Evolutionary conservation across 176 grass and related monocot genomes (phyloP), one percentile per base, ranked within the genome.

Genomic region (Carex scoparia): DNA sequence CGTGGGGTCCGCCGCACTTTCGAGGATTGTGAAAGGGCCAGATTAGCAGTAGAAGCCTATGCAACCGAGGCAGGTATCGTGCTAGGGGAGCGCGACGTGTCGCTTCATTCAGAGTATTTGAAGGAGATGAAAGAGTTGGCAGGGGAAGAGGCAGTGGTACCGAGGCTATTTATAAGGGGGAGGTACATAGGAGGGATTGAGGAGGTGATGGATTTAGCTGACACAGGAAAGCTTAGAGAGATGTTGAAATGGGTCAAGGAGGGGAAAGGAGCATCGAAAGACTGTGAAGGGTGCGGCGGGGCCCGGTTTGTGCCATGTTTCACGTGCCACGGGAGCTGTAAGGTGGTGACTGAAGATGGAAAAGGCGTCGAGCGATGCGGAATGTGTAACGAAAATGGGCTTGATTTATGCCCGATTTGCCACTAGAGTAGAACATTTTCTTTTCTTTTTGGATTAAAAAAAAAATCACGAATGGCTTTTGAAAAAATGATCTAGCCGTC

Each of bases 321-420:
- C 86, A 88, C 90, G 80, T 95, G 96, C 85, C 90, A 90, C 10
- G 93, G 96, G 53, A 93, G 96, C 84, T 84, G 95, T 88, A 98
- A 89, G 89, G 88, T 90, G 59, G 60, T 90, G 46, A 69, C 40
- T 15, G 64, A 7, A 46, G 89, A 70, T 64, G 88, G 84, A 31
- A 85, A 65, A 37, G 81, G 49, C 30, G 61, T 55, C 1, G 85
- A 90, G 88, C 90, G 89, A 87, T 98, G 95, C 68, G 65, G 12
- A 14, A 81, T 86, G 59, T 98, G 96, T 87, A 98, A 98, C 42
- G 96, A 98, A 88, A 98, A 94, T 81, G 93, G 96, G 4, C 79
- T 98, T 62, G 90, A 89, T 80, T 42, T 95, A 81, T 98, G 96
- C 90, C 93, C 96, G 37, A 83, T 98, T 69, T 98, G 96, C 85